These are phyloP conservation scores for Ophiocordyceps sinensis DNA, from an alignment of 2,329 filamentous ascomycete genomes.

Conservation along the genomic window DNA sequence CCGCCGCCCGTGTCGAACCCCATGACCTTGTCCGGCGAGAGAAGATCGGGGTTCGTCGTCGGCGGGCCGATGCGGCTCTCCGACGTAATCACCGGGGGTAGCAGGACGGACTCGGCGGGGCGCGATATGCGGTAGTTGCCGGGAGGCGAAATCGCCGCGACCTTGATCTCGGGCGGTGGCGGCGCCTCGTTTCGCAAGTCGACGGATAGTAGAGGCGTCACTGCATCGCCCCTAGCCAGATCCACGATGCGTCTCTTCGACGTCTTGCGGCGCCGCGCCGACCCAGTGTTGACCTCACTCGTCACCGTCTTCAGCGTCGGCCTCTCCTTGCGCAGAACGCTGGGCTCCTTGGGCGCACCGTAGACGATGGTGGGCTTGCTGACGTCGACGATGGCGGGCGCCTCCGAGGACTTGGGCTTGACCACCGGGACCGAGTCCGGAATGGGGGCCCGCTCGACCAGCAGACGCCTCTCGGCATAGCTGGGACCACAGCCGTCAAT, in stretches of 20 bases:
- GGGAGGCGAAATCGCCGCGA: constrained; percentile 9
- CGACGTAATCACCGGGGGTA: constrained; percentile 15
- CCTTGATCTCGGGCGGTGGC: constrained; percentile 6
- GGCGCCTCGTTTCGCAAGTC: constrained; percentile 11
- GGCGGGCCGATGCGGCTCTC: constrained; percentile 17
- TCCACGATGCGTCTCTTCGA: constrained; percentile 52
- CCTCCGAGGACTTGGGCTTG: constrained; percentile 49
- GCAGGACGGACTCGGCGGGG: constrained; percentile 20
- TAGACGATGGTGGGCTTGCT: constrained; percentile 52
- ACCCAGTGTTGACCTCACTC: constrained; percentile 43
- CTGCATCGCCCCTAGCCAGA: constrained; percentile 37
- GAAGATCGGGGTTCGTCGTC: not conserved
- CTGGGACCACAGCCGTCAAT: constrained; percentile 75
- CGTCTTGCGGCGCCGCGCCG: constrained; percentile 44
- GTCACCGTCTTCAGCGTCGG: constrained; percentile 35
- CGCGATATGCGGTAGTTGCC: constrained; percentile 32
- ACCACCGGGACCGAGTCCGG: constrained; percentile 65
- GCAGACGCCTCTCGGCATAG: constrained; percentile 72
- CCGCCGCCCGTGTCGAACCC: not conserved
- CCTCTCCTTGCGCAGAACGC: constrained; percentile 45
- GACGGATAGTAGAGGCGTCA: constrained; percentile 13
- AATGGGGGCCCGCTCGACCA: constrained; percentile 70
- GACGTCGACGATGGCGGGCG: constrained; percentile 48
- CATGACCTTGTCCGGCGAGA: not conserved
- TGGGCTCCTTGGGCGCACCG: constrained; percentile 31